Percentiles rank a stretch among this genome's conserved stretches.
These are phyloP conservation scores for Chaetomiaceae sp. DNA, from an alignment of 2,329 filamentous ascomycete genomes.

Conservation along the genomic window DNA sequence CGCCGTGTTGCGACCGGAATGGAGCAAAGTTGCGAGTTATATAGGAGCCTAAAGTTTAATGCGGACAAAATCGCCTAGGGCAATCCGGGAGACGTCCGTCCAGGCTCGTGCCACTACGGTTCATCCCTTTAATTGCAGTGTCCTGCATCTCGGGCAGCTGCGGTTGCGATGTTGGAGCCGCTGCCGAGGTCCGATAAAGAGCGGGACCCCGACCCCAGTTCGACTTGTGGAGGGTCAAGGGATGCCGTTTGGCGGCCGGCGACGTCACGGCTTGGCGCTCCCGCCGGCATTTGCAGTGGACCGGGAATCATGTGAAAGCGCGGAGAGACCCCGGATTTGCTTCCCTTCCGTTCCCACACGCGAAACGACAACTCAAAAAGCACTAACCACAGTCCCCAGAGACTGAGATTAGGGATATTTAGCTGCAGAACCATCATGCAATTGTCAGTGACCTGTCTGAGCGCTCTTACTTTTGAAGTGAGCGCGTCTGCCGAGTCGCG, in stretches of 20 bases:
- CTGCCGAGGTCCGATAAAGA: slow-evolving; percentile 25
- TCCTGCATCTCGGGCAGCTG: slow-evolving; percentile 7
- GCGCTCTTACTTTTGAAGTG: neutral
- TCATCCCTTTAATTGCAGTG: neutral
- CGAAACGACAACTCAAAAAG: too few species aligned
- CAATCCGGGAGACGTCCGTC: neutral
- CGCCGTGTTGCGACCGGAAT: neutral
- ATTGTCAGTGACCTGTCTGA: too few species aligned
- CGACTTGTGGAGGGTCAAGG: neutral
- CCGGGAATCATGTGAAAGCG: slow-evolving; percentile 15
- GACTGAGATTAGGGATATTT: neutral
- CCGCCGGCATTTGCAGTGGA: slow-evolving; percentile 10
- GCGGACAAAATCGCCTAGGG: neutral
- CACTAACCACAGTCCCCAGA: too few species aligned
- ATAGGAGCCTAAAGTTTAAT: neutral
- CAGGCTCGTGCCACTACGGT: neutral
- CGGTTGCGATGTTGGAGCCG: slow-evolving; percentile 9
- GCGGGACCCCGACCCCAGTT: slow-evolving; percentile 20
- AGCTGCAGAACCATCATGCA: neutral
- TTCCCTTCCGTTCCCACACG: too few species aligned
- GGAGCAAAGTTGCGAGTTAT: neutral
- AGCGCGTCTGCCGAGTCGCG: too few species aligned
- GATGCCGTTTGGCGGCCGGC: slow-evolving; percentile 1
- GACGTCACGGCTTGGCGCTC: slow-evolving; percentile 17
- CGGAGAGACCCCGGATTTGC: neutral